Percentiles rank a stretch among this genome's conserved stretches.
Evolutionary conservation across 371 early-diverging fungal species (phyloP).

Genomic region (Cokeromyces recurvatus): DNA sequence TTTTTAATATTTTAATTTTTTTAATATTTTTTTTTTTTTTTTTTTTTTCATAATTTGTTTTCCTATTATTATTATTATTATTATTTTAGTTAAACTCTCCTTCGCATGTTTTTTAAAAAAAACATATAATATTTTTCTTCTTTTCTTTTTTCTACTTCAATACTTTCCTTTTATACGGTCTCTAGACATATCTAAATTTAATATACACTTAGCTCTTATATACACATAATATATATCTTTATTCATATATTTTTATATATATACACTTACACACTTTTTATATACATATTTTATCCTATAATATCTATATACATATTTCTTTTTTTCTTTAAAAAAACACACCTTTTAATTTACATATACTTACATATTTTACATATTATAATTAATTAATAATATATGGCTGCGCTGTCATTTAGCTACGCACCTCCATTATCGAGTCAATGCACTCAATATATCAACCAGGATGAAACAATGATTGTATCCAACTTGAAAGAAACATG

Average conservation of each 20-base stretch:
- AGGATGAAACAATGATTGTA: slow-evolving; percentile 6
- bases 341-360: too few relatives aligned
- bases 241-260: too few relatives aligned
- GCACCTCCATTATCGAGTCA: slow-evolving; percentile 22
- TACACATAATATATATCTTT: too few relatives aligned
- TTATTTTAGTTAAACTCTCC: neutral
- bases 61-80: too few relatives aligned
- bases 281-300: too few relatives aligned
- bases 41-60: neutral
- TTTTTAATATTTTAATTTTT: slow-evolving; percentile 6
- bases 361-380: too few relatives aligned
- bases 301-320: neutral
- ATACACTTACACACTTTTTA: too few relatives aligned
- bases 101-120: slow-evolving; percentile 8
- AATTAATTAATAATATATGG: slow-evolving; percentile 13
- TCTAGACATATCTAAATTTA: too few relatives aligned
- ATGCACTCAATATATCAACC: slow-evolving; percentile 10
- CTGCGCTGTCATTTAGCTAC: slow-evolving; percentile 24
- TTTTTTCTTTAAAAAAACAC: too few relatives aligned
- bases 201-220: too few relatives aligned
- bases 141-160: slow-evolving; percentile 1
- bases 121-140: slow-evolving; percentile 12
- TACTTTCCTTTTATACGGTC: neutral
- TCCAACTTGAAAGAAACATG: slow-evolving; percentile 14
- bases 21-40: neutral